Conservation (phyloP, 2,329 filamentous ascomycete genomes). For the Chaetomium sp. region DNA sequence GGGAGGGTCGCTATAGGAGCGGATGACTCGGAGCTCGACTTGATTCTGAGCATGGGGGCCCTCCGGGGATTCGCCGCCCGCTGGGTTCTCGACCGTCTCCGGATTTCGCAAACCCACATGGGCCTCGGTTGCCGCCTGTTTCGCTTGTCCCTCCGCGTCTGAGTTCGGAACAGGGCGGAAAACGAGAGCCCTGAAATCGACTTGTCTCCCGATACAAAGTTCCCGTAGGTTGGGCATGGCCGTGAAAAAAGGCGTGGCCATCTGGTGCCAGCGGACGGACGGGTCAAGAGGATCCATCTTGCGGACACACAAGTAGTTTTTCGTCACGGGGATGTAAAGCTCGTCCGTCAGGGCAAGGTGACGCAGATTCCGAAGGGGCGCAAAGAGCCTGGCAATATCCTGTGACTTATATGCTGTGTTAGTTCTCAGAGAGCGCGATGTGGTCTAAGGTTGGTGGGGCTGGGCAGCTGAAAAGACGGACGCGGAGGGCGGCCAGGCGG, state of each 20-base stretch:
- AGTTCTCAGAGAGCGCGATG: background rate
- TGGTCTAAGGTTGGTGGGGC: background rate
- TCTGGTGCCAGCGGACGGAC: background rate
- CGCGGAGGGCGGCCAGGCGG: background rate
- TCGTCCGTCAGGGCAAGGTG: constrained; percentile 9
- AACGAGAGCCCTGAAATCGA: constrained; percentile 9
- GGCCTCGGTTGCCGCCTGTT: background rate
- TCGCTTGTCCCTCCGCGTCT: background rate
- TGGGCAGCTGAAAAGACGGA: background rate
- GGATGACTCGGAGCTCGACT: background rate
- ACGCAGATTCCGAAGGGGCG: constrained; percentile 1
- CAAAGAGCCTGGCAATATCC: background rate
- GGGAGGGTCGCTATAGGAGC: background rate
- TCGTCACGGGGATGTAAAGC: background rate
- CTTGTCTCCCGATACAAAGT: constrained; percentile 11
- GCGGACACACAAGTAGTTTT: background rate
- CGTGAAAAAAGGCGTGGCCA: constrained; percentile 1
- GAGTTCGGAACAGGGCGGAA: background rate
- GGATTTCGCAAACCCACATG: too few species aligned
- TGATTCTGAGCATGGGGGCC: background rate
- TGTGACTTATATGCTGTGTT: background rate
- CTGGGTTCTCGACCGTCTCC: too few species aligned
- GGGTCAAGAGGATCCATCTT: background rate
- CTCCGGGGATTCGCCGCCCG: too few species aligned
- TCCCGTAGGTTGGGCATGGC: background rate